A percentile compares a stretch with the other conserved stretches of the same genome.
Evolutionary conservation across 2,329 filamentous ascomycete genomes (phyloP).

Genomic region (Capronia epimyces): DNA sequence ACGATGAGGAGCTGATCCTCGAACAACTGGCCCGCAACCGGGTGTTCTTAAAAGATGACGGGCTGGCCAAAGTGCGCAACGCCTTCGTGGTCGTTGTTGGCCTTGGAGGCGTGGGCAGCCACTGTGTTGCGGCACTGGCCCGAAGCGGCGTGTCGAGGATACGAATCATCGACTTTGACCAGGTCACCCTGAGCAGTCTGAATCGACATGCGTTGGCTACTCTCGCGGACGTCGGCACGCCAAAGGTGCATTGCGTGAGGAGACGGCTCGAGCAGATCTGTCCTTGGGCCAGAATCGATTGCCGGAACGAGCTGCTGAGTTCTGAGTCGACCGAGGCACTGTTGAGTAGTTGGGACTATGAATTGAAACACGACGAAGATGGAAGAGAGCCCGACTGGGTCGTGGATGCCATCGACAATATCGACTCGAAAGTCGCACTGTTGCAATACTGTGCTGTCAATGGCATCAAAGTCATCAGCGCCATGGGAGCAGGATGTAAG

Average conservation of each 20-base stretch:
- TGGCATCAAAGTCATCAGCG: slow-evolving; percentile 75
- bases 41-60: slow-evolving; percentile 79
- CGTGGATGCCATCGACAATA: slow-evolving; percentile 98
- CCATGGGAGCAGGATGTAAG: slow-evolving; percentile 96
- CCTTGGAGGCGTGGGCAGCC: slow-evolving; percentile 89
- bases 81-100: slow-evolving; percentile 87
- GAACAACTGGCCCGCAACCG: slow-evolving; percentile 92
- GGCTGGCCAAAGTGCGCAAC: slow-evolving; percentile 69
- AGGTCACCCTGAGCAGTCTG: slow-evolving; percentile 88
- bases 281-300: slow-evolving; percentile 88
- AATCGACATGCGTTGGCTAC: slow-evolving; percentile 97
- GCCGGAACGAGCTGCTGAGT: slow-evolving; percentile 76
- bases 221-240: slow-evolving; percentile 82
- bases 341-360: slow-evolving; percentile 58
- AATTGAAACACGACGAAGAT: slow-evolving; percentile 46
- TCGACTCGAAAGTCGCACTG: slow-evolving; percentile 88
- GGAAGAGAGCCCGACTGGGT: slow-evolving; percentile 67
- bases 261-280: slow-evolving; percentile 76
- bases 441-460: slow-evolving; percentile 80
- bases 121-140: slow-evolving; percentile 77
- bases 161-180: slow-evolving; percentile 91
- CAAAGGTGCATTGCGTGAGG: slow-evolving; percentile 82
- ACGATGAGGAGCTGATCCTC: slow-evolving; percentile 74
- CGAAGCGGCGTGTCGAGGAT: slow-evolving; percentile 85
- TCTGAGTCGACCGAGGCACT: slow-evolving; percentile 60